Base-by-base conservation (phyloP, 2,329 filamentous ascomycete genomes). In the Colletotrichum tabaci region DNA sequence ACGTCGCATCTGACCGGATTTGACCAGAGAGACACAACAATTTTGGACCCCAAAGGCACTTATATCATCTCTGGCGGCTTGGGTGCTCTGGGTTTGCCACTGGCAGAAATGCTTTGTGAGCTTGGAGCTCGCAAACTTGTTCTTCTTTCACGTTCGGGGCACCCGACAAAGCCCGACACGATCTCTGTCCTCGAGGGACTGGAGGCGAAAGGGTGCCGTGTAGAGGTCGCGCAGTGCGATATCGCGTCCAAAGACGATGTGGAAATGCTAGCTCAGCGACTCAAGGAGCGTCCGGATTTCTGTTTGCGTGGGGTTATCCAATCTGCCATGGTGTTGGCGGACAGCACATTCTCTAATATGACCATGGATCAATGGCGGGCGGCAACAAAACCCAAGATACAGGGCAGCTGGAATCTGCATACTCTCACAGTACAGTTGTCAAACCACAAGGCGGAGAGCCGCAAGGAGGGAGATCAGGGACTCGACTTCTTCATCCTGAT, bases 61-160 rank as follows among this genome's bases (percentile, higher is more conserved):
- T 81, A 81, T 62, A 72, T 80, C 13, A 66, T 81, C 21, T 74
- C 77, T 55, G 79, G 80, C 8, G 77, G 78, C 26, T 67, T 79
- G n/a, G 77, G 77, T 23, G 77, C 76, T 30, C 67, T 80, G 0
- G 77, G 78, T 3, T 49, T 74, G 5, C 75, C 74, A 10, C 44
- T 79, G 10, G 60, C 76, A 23, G 74, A 67, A 8, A 79, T 76
- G 76, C 75, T 79, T 74, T 67, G 75, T 13, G 62, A 73, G 0
- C 73, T 73, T 23, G 79, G 79, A 23, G 79, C 79, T 18, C 73
- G 57, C n/a, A 72, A 76, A 58, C 58, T 84, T 23, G 75, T 78
- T 9, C 76, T 79, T 50, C 68, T 80, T 12, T 77, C 77, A 3
- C 74, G 78, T n/a, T 79, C 76, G n/a, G 77, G 74, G 18, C 35